A percentile compares a stretch with the other conserved stretches of the same genome.
These are phyloP conservation scores for Saccharomycopsis crataegensis DNA, from an alignment of 1,139 yeast species.

Conservation along the genomic window DNA sequence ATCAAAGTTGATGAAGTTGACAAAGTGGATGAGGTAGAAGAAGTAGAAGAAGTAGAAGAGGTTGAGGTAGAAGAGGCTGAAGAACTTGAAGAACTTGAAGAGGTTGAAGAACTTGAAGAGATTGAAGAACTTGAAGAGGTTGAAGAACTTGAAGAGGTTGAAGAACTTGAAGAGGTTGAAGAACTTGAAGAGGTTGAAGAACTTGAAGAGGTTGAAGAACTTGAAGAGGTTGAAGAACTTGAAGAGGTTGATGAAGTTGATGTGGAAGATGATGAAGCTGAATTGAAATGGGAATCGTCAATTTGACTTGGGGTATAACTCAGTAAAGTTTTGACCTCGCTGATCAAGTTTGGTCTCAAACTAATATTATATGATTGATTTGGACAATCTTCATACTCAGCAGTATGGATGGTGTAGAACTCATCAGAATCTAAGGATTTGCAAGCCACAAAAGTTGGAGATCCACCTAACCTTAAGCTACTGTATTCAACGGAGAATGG, in stretches of 20 bases:
- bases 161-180: background rate
- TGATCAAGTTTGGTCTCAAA: constrained; percentile 12
- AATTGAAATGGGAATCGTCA: constrained; percentile 3
- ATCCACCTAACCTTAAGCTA: background rate
- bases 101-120: background rate
- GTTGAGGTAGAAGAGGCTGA: background rate
- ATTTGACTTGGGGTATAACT: constrained; percentile 3
- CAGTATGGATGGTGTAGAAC: background rate
- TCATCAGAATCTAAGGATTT: background rate
- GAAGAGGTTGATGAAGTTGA: background rate
- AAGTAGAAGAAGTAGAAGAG: background rate
- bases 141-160: background rate
- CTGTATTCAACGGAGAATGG: constrained; percentile 2
- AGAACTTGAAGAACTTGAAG: background rate
- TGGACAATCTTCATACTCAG: constrained; percentile 1
- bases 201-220: background rate
- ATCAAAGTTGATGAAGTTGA: background rate
- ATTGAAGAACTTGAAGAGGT: background rate
- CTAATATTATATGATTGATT: background rate
- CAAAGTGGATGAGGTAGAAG: background rate
- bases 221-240: background rate
- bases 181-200: background rate
- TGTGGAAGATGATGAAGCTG: background rate
- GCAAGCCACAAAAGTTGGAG: constrained; percentile 5
- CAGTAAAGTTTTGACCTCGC: background rate